A percentile compares a stretch with the other conserved stretches of the same genome.
phyloP scores from a whole-genome alignment of 129 eudicot species.

The Mikania micrantha region DNA sequence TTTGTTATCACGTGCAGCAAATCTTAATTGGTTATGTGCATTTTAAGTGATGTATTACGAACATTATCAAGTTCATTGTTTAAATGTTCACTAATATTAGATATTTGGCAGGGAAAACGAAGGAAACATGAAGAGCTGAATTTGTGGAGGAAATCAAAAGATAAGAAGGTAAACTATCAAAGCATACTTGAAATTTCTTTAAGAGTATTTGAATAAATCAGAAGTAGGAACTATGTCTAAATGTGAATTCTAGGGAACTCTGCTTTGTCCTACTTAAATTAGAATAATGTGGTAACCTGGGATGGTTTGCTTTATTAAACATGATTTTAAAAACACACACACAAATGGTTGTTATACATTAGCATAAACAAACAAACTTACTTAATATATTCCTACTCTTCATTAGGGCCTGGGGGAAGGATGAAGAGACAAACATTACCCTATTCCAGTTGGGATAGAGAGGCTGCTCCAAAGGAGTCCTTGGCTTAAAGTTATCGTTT shows the following conservation, averaged over 20 bases:
- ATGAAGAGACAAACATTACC: too few relatives aligned
- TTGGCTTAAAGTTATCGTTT: too few relatives aligned
- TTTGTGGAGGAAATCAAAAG: conserved; percentile 57
- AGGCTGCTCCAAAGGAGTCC: too few relatives aligned
- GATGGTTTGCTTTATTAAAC: conserved; percentile 6
- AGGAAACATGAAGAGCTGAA: conserved; percentile 69
- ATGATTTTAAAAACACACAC: neutral
- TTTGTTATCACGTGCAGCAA: neutral
- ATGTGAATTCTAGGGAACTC: conserved; percentile 2
- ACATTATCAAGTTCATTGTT: conserved; percentile 3
- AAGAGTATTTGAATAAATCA: neutral
- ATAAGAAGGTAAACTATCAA: conserved; percentile 55
- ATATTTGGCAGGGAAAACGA: conserved; percentile 71
- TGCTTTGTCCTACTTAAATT: neutral
- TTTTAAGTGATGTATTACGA: neutral
- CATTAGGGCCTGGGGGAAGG: too few relatives aligned
- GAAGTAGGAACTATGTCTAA: neutral
- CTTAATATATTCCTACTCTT: too few relatives aligned
- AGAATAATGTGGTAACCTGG: conserved; percentile 8
- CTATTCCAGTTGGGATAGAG: too few relatives aligned
- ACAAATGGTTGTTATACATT: conserved; percentile 14
- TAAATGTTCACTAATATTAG: conserved; percentile 15
- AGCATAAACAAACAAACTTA: too few relatives aligned
- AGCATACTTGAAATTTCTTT: neutral
- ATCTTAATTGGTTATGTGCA: neutral